phyloP scores from a whole-genome alignment of 2,329 filamentous ascomycete genomes.

The Arthrobotrys iridis region DNA sequence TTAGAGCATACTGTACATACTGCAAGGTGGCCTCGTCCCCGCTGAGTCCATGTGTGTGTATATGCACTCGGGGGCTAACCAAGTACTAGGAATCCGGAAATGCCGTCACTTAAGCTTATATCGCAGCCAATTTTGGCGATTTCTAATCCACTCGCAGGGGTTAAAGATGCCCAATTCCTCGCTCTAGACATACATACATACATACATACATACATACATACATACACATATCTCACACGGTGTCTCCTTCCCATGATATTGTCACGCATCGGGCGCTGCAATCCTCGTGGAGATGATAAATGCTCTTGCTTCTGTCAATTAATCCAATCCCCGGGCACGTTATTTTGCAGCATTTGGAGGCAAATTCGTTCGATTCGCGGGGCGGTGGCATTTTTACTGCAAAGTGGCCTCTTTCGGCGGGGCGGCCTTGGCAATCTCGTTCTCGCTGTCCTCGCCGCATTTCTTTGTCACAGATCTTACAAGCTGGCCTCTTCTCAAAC shows the following conservation, averaged over 20 bases:
- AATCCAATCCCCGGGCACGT: neutral
- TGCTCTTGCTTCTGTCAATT: neutral
- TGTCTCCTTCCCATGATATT: neutral
- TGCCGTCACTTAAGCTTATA: constrained; percentile 50
- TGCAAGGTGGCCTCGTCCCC: constrained; percentile 43
- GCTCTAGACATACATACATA: neutral
- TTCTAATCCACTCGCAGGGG: neutral
- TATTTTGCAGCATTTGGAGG: constrained; percentile 6
- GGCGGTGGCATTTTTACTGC: too few species aligned
- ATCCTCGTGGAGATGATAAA: too few species aligned
- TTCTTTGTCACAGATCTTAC: constrained; percentile 10
- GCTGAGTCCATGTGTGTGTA: too few species aligned
- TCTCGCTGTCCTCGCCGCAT: neutral
- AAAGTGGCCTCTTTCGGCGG: constrained; percentile 43
- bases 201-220: neutral
- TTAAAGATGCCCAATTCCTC: too few species aligned
- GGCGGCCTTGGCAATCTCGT: constrained; percentile 28
- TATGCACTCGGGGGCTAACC: neutral
- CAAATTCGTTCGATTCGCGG: constrained; percentile 16
- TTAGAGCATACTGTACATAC: neutral
- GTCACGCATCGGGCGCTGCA: too few species aligned
- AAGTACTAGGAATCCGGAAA: neutral
- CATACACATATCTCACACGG: neutral
- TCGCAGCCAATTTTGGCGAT: neutral
- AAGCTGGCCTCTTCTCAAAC: constrained; percentile 43